Conservation (phyloP, 805 yeast species). For the Metschnikowia colocasiae region DNA sequence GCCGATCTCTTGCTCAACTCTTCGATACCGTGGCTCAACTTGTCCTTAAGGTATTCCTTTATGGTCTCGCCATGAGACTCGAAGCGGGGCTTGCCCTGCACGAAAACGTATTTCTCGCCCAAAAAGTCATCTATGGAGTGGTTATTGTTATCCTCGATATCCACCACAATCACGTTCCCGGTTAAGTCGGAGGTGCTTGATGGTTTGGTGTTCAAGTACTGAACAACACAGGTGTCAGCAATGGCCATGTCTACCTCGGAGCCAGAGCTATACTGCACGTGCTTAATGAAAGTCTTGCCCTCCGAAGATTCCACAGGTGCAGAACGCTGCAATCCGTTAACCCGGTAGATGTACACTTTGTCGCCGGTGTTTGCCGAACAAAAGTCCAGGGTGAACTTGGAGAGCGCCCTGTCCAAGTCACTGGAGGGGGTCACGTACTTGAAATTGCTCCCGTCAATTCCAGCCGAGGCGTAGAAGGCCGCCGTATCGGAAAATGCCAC, state of each 20-base stretch:
- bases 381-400: slow-evolving; percentile 17
- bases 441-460: slow-evolving; percentile 8
- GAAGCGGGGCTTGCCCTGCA: slow-evolving; percentile 33
- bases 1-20: slow-evolving; percentile 19
- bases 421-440: slow-evolving; percentile 24
- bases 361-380: slow-evolving; percentile 18
- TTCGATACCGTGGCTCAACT: slow-evolving; percentile 22
- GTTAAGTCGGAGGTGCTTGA: neutral
- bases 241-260: slow-evolving; percentile 15
- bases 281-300: slow-evolving; percentile 10
- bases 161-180: slow-evolving; percentile 21
- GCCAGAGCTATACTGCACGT: slow-evolving; percentile 17
- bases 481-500: slow-evolving; percentile 20
- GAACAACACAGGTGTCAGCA: slow-evolving; percentile 12
- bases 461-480: slow-evolving; percentile 14
- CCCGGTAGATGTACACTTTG: slow-evolving; percentile 26
- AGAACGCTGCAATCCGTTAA: slow-evolving; percentile 17
- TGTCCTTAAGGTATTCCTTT: slow-evolving; percentile 24
- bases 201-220: slow-evolving; percentile 8
- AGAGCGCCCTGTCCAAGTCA: slow-evolving; percentile 17
- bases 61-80: slow-evolving; percentile 21
- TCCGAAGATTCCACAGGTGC: slow-evolving; percentile 1
- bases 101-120: slow-evolving; percentile 16
- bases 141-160: slow-evolving; percentile 21
- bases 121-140: slow-evolving; percentile 23